Base-by-base conservation (phyloP, 2,329 filamentous ascomycete species). In the Pseudogymnoascus destructans region DNA sequence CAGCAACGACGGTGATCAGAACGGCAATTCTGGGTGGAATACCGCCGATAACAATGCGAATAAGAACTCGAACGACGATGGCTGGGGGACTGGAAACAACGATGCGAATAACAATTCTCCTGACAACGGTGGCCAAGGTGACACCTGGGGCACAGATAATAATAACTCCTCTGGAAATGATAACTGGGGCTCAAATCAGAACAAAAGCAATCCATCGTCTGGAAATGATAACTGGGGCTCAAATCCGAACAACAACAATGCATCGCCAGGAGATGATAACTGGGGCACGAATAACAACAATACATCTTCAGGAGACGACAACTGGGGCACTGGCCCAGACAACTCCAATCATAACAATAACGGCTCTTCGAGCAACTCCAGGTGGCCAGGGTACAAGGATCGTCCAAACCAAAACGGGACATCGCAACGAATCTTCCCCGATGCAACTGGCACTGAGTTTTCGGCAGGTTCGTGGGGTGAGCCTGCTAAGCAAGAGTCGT, bases 401-500 rank as follows among this genome's bases (percentile, higher is more conserved):
- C 46, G 46, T n/a, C 46, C 46, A 52, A 52, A 49, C 15, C 42
- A 49, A 49, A 49, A 52, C 46, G 46, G 46, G 13, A 30, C 46
- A 8, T 52, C 46, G 15, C 46, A 52, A 32, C 46, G 46, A 2
- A 30, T 52, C 10, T 52, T 52, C 15, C 46, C 46, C 8, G 55
- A 46, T 57, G 61, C 54, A 19, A 60, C 56, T 35, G 57, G 56
- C 13, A 62, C 54, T 13, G 54, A 38, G 13, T 35, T 63, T 21
- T 59, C 58, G 2, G 59, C 56, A 33, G 62, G 62, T 27, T 61
- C 59, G n/a, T 63, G 62, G 62, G 61, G 49, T 8, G 60, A 56
- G 6, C 46, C 46, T 30, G 9, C 25, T 9, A 52, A 52, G 10
- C 46, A 52, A 30, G 46, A 52, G 25, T 52, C 46, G 2, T 57